These are phyloP conservation scores for Grosmannia clavigera DNA, from an alignment of 2,329 filamentous ascomycete genomes.

Conservation along the genomic window DNA sequence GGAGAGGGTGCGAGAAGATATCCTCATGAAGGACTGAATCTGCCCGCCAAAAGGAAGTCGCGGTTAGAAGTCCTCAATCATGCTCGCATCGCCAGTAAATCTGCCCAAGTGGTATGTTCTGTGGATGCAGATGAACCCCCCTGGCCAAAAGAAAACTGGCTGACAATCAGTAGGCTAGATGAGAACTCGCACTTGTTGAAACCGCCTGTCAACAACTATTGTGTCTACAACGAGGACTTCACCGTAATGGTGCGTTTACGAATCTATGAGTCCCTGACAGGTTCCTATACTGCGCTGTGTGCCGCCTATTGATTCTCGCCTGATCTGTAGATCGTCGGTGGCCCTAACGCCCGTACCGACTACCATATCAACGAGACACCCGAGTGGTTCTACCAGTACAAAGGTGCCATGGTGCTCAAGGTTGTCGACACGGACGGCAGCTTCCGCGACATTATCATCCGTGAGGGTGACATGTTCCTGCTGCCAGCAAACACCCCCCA, in stretches of 20 bases:
- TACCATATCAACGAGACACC: conserved; percentile 96
- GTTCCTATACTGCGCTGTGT: neutral
- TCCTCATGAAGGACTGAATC: neutral
- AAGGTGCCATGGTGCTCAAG: conserved; percentile 86
- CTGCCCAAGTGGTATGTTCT: conserved; percentile 42
- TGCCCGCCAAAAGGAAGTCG: neutral
- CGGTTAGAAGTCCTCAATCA: conserved; percentile 14
- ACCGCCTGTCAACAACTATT: conserved; percentile 95
- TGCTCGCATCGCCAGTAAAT: conserved; percentile 41
- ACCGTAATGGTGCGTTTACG: conserved; percentile 59
- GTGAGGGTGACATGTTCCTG: conserved; percentile 87
- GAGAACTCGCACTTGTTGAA: conserved; percentile 86
- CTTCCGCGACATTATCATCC: conserved; percentile 79
- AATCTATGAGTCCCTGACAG: neutral
- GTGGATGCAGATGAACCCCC: neutral
- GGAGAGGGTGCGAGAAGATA: neutral
- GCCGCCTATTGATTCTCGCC: neutral
- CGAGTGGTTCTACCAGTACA: conserved; percentile 97
- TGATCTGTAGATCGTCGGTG: conserved; percentile 50
- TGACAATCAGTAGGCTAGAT: conserved; percentile 52
- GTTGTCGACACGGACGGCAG: conserved; percentile 56
- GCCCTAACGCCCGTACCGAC: conserved; percentile 89
- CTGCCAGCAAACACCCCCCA: conserved; percentile 91
- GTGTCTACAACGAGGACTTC: conserved; percentile 76
- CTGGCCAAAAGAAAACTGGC: neutral